Conservation (phyloP, 139 green algal species). For the Picochlorum sp. region DNA sequence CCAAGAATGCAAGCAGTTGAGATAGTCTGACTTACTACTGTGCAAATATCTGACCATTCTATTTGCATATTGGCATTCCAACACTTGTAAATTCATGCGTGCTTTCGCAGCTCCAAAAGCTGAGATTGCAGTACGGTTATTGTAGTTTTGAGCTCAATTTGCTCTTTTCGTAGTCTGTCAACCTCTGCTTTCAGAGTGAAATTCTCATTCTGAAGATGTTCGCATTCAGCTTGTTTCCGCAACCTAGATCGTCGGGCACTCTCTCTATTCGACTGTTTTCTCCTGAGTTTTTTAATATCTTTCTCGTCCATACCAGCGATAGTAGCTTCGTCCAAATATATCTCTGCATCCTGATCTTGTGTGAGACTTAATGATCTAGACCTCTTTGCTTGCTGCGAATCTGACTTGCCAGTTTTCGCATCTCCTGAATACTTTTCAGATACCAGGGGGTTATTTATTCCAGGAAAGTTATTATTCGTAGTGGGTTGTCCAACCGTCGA, state of each 20-base stretch:
- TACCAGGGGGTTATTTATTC: too few relatives aligned
- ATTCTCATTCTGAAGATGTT: conserved; percentile 46
- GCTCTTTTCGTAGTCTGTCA: conserved; percentile 15
- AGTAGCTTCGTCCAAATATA: neutral
- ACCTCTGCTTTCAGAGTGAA: conserved; percentile 28
- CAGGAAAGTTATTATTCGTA: too few relatives aligned
- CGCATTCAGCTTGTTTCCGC: conserved; percentile 80
- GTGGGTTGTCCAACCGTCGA: too few relatives aligned
- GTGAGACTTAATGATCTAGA: neutral
- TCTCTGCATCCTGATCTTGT: neutral
- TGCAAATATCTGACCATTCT: too few relatives aligned
- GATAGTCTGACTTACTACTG: too few relatives aligned
- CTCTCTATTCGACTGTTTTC: conserved; percentile 89
- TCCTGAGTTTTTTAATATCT: conserved; percentile 68
- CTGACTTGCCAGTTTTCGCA: neutral
- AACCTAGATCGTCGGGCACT: conserved; percentile 66
- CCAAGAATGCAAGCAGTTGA: too few relatives aligned
- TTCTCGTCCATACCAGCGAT: conserved; percentile 46
- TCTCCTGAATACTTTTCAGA: too few relatives aligned
- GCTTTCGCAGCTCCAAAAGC: conserved; percentile 8
- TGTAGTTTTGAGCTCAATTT: conserved; percentile 20
- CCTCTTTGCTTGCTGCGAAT: neutral
- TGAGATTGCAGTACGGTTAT: conserved; percentile 27
- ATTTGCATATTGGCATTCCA: too few relatives aligned
- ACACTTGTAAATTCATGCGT: neutral